Evolutionary conservation across 164 flowering plant genomes (phyloP).

Genomic region (Piper betle): DNA sequence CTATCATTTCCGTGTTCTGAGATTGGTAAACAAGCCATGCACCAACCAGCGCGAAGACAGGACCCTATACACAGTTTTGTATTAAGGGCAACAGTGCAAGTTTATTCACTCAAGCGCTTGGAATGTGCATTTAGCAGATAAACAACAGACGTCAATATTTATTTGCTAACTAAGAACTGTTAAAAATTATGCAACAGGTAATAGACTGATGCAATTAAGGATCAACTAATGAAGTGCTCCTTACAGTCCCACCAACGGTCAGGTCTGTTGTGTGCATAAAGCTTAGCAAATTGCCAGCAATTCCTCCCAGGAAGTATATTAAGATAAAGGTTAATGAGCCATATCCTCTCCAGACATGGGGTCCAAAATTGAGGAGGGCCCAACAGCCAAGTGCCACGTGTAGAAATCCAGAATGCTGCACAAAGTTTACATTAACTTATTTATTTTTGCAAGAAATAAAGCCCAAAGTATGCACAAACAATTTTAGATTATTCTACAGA

Average conservation of each 20-base stretch:
- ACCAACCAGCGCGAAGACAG: conserved; percentile 57
- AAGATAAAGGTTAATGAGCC: conserved; percentile 58
- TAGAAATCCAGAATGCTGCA: conserved; percentile 67
- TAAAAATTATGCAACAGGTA: no score
- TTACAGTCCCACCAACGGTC: conserved; percentile 74
- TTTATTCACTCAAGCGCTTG: no score
- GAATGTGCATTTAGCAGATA: no score
- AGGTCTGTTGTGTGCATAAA: conserved; percentile 59
- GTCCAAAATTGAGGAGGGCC: conserved; percentile 60
- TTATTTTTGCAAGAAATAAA: background rate
- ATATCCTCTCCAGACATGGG: conserved; percentile 45
- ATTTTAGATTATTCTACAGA: no score
- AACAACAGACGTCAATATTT: no score
- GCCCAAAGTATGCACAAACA: background rate
- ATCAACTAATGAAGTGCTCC: conserved; percentile 2
- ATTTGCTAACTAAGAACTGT: no score
- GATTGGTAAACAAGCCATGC: conserved; percentile 55
- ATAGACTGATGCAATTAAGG: background rate
- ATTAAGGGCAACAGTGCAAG: no score
- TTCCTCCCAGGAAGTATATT: conserved; percentile 63
- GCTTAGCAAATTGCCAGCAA: conserved; percentile 62
- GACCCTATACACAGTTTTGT: conserved; percentile 29
- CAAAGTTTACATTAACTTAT: background rate
- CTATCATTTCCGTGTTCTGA: conserved; percentile 39
- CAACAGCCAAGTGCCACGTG: conserved; percentile 57